Conservation (phyloP, 495 filamentous ascomycete species). For the Xylaria venustula region DNA sequence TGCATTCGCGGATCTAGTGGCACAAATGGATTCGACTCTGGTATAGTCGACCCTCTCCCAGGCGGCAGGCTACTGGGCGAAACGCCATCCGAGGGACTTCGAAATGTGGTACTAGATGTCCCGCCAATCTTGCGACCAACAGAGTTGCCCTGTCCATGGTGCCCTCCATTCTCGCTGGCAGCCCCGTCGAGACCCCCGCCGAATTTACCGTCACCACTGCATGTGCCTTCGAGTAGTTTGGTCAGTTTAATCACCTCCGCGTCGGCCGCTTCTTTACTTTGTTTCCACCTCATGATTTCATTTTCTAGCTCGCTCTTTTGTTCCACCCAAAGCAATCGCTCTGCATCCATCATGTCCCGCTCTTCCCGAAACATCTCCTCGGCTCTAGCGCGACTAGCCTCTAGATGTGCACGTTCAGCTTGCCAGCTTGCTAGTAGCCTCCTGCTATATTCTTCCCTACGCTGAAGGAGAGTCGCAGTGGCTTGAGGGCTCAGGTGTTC, state of each 20-base stretch:
- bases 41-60: conserved; percentile 20
- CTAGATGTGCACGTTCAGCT: conserved; percentile 43
- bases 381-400: conserved; percentile 42
- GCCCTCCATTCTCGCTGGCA: conserved; percentile 5
- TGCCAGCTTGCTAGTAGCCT: conserved; percentile 44
- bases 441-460: conserved; percentile 39
- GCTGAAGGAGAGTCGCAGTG: conserved; percentile 33
- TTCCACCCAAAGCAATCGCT: conserved; percentile 38
- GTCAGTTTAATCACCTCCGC: conserved; percentile 19
- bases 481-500: conserved; percentile 21
- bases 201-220: neutral
- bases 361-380: conserved; percentile 49
- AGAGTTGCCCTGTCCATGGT: conserved; percentile 23
- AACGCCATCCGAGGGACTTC: conserved; percentile 15
- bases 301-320: conserved; percentile 35
- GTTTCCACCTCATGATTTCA: conserved; percentile 25
- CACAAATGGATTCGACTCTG: conserved; percentile 30
- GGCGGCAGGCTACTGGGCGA: conserved; percentile 13
- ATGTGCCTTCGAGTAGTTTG: conserved; percentile 3
- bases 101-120: conserved; percentile 11
- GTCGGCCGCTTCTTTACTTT: conserved; percentile 20
- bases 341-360: conserved; percentile 43
- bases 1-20: conserved; percentile 34
- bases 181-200: conserved; percentile 12
- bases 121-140: conserved; percentile 3